phyloP scores from a whole-genome alignment of 192 early-diverging fungal genomes.

The Linnemannia exigua region DNA sequence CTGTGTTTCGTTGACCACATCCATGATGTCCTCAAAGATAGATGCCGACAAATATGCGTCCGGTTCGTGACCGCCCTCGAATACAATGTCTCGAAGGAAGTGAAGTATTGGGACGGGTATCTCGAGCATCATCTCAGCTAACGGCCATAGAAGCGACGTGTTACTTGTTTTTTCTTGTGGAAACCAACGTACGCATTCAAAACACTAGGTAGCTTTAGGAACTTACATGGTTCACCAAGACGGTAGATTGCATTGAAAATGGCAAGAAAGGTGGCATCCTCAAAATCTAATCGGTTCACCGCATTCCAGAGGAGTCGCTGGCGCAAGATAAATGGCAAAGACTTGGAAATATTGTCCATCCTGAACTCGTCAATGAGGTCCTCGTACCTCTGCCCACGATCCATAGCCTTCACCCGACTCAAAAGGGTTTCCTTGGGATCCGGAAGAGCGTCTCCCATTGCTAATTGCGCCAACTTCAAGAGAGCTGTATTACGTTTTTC shows the following conservation, averaged over 20 bases:
- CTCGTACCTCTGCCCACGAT: not conserved
- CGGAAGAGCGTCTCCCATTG: constrained; percentile 18
- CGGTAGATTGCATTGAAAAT: constrained; percentile 35
- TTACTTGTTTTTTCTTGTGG: not conserved
- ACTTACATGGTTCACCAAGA: constrained; percentile 29
- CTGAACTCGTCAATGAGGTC: constrained; percentile 24
- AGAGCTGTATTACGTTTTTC: constrained; percentile 18
- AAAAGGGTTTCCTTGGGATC: constrained; percentile 26
- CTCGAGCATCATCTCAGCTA: constrained; percentile 36
- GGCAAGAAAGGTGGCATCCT: constrained; percentile 15
- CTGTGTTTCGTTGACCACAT: constrained; percentile 1
- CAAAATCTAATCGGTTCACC: constrained; percentile 11
- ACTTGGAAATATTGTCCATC: constrained; percentile 22
- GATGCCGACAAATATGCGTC: constrained; percentile 25
- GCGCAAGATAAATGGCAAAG: constrained; percentile 30
- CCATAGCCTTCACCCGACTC: constrained; percentile 10
- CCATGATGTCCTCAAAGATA: constrained; percentile 47
- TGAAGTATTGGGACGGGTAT: constrained; percentile 20
- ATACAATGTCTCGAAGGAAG: constrained; percentile 28
- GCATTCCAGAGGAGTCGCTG: constrained; percentile 20
- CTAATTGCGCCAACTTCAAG: constrained; percentile 32
- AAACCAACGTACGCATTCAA: too few relatives aligned
- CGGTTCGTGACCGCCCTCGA: constrained; percentile 31
- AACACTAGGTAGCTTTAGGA: not conserved
- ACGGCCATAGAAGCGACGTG: not conserved